Base-by-base conservation (phyloP, 169 alveolate genomes). In the Eimeria mitis region DNA sequence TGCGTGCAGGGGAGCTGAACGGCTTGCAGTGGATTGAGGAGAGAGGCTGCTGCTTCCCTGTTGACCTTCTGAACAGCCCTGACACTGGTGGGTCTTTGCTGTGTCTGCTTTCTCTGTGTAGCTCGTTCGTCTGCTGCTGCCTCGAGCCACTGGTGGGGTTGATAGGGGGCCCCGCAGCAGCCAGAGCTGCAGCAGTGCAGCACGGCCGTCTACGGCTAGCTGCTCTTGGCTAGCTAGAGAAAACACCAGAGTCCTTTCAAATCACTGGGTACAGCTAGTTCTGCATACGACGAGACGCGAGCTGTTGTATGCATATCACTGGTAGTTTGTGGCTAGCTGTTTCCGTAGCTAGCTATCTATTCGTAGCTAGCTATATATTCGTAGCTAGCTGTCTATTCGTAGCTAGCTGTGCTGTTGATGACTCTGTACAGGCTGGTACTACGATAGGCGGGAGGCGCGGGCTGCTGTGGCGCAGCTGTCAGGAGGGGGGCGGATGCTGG, bases 31-130 rank as follows among this genome's bases (percentile, higher is more conserved):
- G 68, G 81, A 54, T 89, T 25, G 56, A 73, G 9, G 95, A 89
- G 47, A 71, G 85, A 42, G 95, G 95, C 63, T 34, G 89, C 89
- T 19, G 25, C 34, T 89, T 89, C 88, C 89, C 95, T 40, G 95
- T 89, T 3, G 95, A 89, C 25, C 37, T 89, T 40, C 65, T 49
- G 34, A 56, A 42, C 76, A 31, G 76, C 31, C 89, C 59, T 25
- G 95, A 75, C 63, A 89, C 95, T 23, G 95, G 95, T 65, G 31
- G 42, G 87, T 8, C 2, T 59, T 40, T 52, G 65, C 56, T 59
- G 23, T 9, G 16, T 8, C 44, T 1, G 79, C 13, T 70, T 70
- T 21, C 14, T 16, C 78, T 25, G 9, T 70, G 49, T 37, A 11
- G 28, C 68, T 59, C 25, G 68, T 25, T 59, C 68, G 7, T 25